Conservation (phyloP, 2,329 filamentous ascomycete species). For the Magnaporthales sp. region DNA sequence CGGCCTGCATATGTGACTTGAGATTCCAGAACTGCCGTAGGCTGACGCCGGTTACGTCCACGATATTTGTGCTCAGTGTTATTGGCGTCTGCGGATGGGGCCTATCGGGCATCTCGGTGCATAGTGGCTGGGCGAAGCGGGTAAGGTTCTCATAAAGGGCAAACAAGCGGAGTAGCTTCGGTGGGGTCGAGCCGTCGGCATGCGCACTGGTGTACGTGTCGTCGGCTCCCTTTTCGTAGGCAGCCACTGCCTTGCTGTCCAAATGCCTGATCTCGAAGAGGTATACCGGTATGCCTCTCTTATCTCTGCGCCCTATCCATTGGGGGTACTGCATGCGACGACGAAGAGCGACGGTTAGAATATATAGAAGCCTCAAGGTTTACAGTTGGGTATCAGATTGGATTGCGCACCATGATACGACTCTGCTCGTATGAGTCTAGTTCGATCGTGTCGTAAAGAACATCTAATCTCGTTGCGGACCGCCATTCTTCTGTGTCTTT, state of each 20-base stretch:
- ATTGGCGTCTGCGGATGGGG: slow-evolving; percentile 69
- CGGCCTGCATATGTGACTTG: slow-evolving; percentile 88
- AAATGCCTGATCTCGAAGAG: slow-evolving; percentile 80
- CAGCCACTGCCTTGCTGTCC: slow-evolving; percentile 70
- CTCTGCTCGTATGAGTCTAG: slow-evolving; percentile 76
- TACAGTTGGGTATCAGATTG: not conserved
- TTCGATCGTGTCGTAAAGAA: slow-evolving; percentile 80
- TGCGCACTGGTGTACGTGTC: slow-evolving; percentile 52
- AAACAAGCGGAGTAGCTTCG: slow-evolving; percentile 77
- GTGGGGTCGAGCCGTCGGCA: slow-evolving; percentile 56
- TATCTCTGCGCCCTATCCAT: slow-evolving; percentile 88
- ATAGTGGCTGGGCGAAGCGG: slow-evolving; percentile 77
- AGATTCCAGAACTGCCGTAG: slow-evolving; percentile 95
- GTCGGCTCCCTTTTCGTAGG: slow-evolving; percentile 64
- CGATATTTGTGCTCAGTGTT: slow-evolving; percentile 88
- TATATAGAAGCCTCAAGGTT: not conserved
- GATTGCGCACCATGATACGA: slow-evolving; percentile 54
- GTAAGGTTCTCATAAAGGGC: slow-evolving; percentile 91
- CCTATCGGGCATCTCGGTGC: slow-evolving; percentile 65
- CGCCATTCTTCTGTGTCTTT: slow-evolving; percentile 85
- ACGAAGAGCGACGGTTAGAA: not conserved
- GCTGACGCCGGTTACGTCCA: slow-evolving; percentile 81
- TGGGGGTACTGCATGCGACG: slow-evolving; percentile 67
- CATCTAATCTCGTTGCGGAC: slow-evolving; percentile 65
- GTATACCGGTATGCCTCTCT: slow-evolving; percentile 84